Percentiles rank a stretch among this genome's conserved stretches.
phyloP scores from a whole-genome alignment of 805 yeast species.

The Candida koratica region DNA sequence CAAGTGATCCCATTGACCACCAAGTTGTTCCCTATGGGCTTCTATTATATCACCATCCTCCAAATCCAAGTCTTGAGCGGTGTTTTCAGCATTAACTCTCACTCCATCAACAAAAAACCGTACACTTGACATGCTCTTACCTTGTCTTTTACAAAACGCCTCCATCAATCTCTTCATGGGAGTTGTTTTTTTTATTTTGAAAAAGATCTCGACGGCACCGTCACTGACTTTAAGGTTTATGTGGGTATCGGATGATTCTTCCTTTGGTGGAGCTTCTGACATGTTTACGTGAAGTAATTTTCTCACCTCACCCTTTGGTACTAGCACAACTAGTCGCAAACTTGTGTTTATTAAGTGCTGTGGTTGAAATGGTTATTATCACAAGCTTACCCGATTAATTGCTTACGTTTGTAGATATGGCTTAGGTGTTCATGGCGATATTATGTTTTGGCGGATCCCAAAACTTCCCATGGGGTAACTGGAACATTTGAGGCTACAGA shows the following conservation, averaged over 20 bases:
- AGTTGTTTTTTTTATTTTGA: slow-evolving; percentile 90
- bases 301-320: too few relatives aligned
- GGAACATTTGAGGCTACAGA: too few relatives aligned
- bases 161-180: slow-evolving; percentile 94
- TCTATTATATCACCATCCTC: slow-evolving; percentile 96
- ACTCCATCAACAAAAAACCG: slow-evolving; percentile 93
- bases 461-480: too few relatives aligned
- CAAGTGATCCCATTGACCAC: too few relatives aligned
- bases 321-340: background rate
- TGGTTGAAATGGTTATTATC: too few relatives aligned
- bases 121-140: slow-evolving; percentile 75
- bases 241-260: slow-evolving; percentile 56
- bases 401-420: too few relatives aligned
- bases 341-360: too few relatives aligned
- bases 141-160: slow-evolving; percentile 97
- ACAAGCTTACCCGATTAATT: too few relatives aligned
- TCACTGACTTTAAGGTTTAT: slow-evolving; percentile 93
- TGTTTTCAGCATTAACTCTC: slow-evolving; percentile 79
- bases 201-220: slow-evolving; percentile 88
- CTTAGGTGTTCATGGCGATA: too few relatives aligned
- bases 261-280: slow-evolving; percentile 26
- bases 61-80: slow-evolving; percentile 90
- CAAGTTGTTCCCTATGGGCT: slow-evolving; percentile 93
- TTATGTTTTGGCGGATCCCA: too few relatives aligned
- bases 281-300: too few relatives aligned